phyloP scores from a whole-genome alignment of 495 filamentous ascomycete genomes.

The Glarea lozoyensis region DNA sequence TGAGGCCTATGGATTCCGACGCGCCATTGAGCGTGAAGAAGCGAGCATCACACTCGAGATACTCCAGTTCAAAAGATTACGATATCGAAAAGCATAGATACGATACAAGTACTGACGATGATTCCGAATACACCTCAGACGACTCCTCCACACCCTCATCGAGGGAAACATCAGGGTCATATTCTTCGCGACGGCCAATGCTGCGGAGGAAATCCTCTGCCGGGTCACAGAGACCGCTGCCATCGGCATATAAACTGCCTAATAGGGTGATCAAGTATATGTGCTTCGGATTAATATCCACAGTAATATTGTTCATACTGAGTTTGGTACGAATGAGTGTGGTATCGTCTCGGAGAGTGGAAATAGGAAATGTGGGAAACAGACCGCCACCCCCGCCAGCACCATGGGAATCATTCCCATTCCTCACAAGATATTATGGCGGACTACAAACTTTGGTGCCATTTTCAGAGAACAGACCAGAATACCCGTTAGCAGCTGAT shows the following conservation, averaged over 20 bases:
- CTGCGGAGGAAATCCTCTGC: slow-evolving; percentile 27
- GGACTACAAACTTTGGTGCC: slow-evolving; percentile 61
- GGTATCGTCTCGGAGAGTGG: slow-evolving; percentile 50
- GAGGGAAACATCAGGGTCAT: slow-evolving; percentile 41
- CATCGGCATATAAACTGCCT: slow-evolving; percentile 49
- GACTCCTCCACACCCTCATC: slow-evolving; percentile 30
- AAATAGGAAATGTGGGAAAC: slow-evolving; percentile 39
- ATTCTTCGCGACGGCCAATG: slow-evolving; percentile 42
- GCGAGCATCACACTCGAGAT: slow-evolving; percentile 12
- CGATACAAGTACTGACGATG: slow-evolving; percentile 31
- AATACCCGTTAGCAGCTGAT: slow-evolving; percentile 60
- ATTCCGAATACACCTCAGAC: slow-evolving; percentile 30
- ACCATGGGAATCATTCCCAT: slow-evolving; percentile 72
- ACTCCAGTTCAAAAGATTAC: slow-evolving; percentile 6
- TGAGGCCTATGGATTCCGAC: slow-evolving; percentile 14
- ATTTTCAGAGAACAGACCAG: slow-evolving; percentile 53
- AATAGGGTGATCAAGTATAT: slow-evolving; percentile 62
- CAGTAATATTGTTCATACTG: slow-evolving; percentile 63
- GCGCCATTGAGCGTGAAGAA: slow-evolving; percentile 16
- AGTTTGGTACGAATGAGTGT: slow-evolving; percentile 62
- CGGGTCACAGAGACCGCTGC: slow-evolving; percentile 10
- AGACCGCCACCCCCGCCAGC: slow-evolving; percentile 49
- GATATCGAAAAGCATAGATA: slow-evolving; percentile 29
- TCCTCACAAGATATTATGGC: slow-evolving; percentile 77
- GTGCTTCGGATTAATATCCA: slow-evolving; percentile 56